These are phyloP conservation scores for Sporisorium graminicola DNA, from an alignment of 1,284 basidiomycete genomes.

Conservation along the genomic window DNA sequence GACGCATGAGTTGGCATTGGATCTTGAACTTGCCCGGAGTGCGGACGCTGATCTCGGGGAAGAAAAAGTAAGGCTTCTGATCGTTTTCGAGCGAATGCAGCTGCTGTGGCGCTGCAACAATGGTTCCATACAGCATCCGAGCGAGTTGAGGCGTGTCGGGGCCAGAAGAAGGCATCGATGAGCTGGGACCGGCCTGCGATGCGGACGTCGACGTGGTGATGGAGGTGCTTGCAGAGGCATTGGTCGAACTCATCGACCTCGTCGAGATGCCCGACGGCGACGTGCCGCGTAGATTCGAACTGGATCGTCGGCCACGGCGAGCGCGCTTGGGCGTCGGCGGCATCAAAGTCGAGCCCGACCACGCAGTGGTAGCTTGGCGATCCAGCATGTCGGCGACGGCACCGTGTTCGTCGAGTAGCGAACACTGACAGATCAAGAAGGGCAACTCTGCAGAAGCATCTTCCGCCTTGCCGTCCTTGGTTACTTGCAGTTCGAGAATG, in stretches of 20 bases:
- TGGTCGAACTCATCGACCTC: slow-evolving; percentile 6
- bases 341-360: background rate
- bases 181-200: background rate
- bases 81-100: slow-evolving; percentile 12
- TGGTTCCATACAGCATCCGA: slow-evolving; percentile 58
- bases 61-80: slow-evolving; percentile 47
- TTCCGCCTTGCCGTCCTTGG: slow-evolving; percentile 18
- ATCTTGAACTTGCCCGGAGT: slow-evolving; percentile 50
- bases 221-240: slow-evolving; percentile 1
- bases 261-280: slow-evolving; percentile 8
- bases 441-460: slow-evolving; percentile 41
- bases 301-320: slow-evolving; percentile 25
- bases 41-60: slow-evolving; percentile 57
- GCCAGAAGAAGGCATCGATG: background rate
- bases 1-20: slow-evolving; percentile 39
- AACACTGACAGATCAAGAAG: slow-evolving; percentile 55
- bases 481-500: slow-evolving; percentile 45
- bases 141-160: slow-evolving; percentile 6
- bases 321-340: slow-evolving; percentile 13
- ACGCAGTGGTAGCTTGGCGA: background rate
- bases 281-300: slow-evolving; percentile 12
- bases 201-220: background rate
- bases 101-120: slow-evolving; percentile 42
- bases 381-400: slow-evolving; percentile 41
- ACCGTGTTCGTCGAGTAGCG: slow-evolving; percentile 42